Evolutionary conservation across 768 basidiomycete species (phyloP), one percentile per base, ranked within the genome.

Genomic region (Gymnopilus dilepis): DNA sequence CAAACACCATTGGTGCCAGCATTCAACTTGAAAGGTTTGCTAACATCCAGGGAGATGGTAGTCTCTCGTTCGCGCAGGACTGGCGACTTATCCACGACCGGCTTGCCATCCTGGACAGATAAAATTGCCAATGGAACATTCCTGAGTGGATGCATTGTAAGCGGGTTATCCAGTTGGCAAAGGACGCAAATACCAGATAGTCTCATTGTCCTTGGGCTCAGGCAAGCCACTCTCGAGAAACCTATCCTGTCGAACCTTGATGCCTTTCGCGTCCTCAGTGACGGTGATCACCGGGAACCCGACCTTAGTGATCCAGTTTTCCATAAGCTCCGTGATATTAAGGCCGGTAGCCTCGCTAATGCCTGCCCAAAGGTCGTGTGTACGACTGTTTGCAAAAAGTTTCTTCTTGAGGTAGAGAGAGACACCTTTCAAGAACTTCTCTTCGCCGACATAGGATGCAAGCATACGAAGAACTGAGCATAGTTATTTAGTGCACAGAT

Each of bases 231-330:
- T 91, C 70, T 93, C 90, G 48, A 99, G 79, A 84, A 97, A 99
- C 19, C 97, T 84, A 72, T 97, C 92, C 76, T 99, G 97, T 33
- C 88, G 86, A 56, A 99, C 82, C 58, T 80, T 82, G 67, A 99
- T 87, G 9, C 89, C 89, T 43, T 82, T 84, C 0, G 79, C 73
- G 12, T 80, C 84, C 75, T 98, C 95, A 1, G 86, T 90, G 45
- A 99, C 93, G 31, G 87, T 91, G 58, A 99, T 73, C 24, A 99
- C 88, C 1, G 97, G 97, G 80, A 90, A 98, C 15, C 97, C 97
- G 47, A 82, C 80, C 81, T 94, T 91, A 56, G 86, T 84, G 38
- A 94, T 90, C 97, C 96, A 99, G 71, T 90, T 90, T 60, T 92
- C 86, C 92, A 98, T 95, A 67, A 98, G 81, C 51, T 81, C 80